Evolutionary conservation across 2,329 filamentous ascomycete species (phyloP).

Genomic region (Aspergillus intermedius): DNA sequence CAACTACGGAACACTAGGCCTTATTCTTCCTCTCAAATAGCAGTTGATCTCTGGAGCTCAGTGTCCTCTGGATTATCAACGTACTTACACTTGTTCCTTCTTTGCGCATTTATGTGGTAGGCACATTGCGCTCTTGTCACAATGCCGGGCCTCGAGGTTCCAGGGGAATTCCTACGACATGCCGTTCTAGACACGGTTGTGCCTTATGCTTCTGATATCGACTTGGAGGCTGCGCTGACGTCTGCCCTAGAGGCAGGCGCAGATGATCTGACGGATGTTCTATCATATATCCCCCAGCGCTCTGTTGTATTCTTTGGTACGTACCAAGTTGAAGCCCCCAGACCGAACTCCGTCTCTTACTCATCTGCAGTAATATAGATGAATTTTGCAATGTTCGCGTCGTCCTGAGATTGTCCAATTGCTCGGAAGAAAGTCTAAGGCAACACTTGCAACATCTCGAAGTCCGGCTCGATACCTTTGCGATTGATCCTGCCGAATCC

Average conservation of each 20-base stretch:
- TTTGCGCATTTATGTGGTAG: neutral
- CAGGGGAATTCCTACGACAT: constrained; percentile 36
- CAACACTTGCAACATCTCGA: constrained; percentile 44
- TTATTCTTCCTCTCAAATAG: neutral
- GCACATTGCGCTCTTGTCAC: constrained; percentile 13
- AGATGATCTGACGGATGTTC: constrained; percentile 38
- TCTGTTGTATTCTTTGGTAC: constrained; percentile 48
- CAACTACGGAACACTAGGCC: neutral
- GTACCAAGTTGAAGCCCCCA: constrained; percentile 5
- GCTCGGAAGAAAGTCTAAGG: constrained; percentile 44
- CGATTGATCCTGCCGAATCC: constrained; percentile 34
- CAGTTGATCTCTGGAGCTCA: neutral
- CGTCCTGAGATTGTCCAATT: constrained; percentile 46
- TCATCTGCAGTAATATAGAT: constrained; percentile 47
- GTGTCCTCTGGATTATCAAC: neutral
- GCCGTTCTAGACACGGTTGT: constrained; percentile 40
- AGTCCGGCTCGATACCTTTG: constrained; percentile 47
- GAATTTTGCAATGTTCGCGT: constrained; percentile 48
- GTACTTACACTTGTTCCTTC: neutral
- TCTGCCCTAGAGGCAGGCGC: constrained; percentile 41
- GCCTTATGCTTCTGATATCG: constrained; percentile 35
- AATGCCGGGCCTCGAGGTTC: constrained; percentile 32
- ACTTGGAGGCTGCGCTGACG: constrained; percentile 35
- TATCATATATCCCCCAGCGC: constrained; percentile 46
- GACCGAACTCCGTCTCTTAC: constrained; percentile 36